Conservation (phyloP, 805 yeast genomes). For the Zygoascus bituminiphila region DNA sequence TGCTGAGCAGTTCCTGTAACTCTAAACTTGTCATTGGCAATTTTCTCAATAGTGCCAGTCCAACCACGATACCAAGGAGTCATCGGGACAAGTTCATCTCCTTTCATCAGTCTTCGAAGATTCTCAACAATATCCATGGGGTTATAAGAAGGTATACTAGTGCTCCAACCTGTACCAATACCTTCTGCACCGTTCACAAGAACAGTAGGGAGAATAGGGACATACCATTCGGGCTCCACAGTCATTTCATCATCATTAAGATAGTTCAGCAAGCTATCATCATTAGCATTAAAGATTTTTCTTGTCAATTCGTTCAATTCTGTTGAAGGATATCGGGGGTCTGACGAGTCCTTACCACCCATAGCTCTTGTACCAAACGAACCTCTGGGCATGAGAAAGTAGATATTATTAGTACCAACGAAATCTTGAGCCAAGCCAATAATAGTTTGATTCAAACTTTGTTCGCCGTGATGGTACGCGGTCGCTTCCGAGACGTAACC, state of each 20-base stretch:
- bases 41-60: slow-evolving; percentile 70
- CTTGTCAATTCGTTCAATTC: slow-evolving; percentile 70
- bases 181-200: slow-evolving; percentile 95
- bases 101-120: slow-evolving; percentile 62
- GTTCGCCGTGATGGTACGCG: slow-evolving; percentile 94
- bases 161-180: slow-evolving; percentile 99
- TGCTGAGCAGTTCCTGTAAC: slow-evolving; percentile 77
- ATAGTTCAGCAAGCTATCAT: slow-evolving; percentile 68
- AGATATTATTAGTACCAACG: slow-evolving; percentile 84
- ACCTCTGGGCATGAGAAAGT: slow-evolving; percentile 83
- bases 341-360: slow-evolving; percentile 99
- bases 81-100: slow-evolving; percentile 64
- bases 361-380: slow-evolving; percentile 92
- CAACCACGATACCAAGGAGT: slow-evolving; percentile 94
- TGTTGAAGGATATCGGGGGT: slow-evolving; percentile 92
- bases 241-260: slow-evolving; percentile 88
- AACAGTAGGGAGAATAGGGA: slow-evolving; percentile 92
- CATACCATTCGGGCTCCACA: slow-evolving; percentile 92
- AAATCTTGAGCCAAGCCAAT: slow-evolving; percentile 92
- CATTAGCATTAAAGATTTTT: slow-evolving; percentile 67
- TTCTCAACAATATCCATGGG: slow-evolving; percentile 77
- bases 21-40: slow-evolving; percentile 55
- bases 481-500: slow-evolving; percentile 86
- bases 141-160: slow-evolving; percentile 82
- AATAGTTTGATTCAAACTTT: slow-evolving; percentile 78